Base-by-base conservation (phyloP, 2,329 filamentous ascomycete genomes). In the Ilyonectria mors-panacis region DNA sequence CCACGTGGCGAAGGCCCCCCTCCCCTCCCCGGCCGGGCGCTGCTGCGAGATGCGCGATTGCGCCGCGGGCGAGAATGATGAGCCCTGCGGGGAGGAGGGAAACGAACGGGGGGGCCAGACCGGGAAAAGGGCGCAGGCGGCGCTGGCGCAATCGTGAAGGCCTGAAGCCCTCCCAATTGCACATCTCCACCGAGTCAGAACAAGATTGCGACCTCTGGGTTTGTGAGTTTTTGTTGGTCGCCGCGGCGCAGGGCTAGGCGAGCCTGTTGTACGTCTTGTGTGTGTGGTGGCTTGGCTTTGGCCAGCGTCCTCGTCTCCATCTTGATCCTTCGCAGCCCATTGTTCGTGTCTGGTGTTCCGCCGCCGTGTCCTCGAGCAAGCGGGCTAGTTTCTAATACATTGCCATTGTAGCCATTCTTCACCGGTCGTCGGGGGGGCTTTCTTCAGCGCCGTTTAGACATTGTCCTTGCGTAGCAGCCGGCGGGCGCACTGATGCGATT, bases 1-100 rank as follows among this genome's bases (percentile, higher is more conserved):
- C 72, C 71, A 75, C 73, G 73, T 75, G 73, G 73, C 69, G 62
- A 33, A 42, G 39, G 17, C 9, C 10, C 19, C 12, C 26, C 26
- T 26, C 26, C 26, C 26, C 26, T 26, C 26, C 26, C 26, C 26
- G 26, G 26, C 26, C 26, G 26, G 26, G 26, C 26, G 30, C 30
- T 33, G 30, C 30, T 33, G 30, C 26, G 26, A 26, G 26, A 26
- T 26, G 26, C 26, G 26, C 26, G 26, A 26, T 26, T 26, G 26
- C 26, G 26, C 26, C 26, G 26, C 26, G 26, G 26, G 26, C 26
- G 26, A 26, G 26, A 39, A 39, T 65, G 66, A 42, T 58, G 55
- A 35, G 17, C 26, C 47, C 26, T 45, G 19, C 39, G 17, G 39
- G n/a, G n/a, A 4, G 37, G 42, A 8, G 28, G 39, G 56, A 39